Base-by-base conservation (phyloP, 441 rosid species). In the Euphorbia celastroides region DNA sequence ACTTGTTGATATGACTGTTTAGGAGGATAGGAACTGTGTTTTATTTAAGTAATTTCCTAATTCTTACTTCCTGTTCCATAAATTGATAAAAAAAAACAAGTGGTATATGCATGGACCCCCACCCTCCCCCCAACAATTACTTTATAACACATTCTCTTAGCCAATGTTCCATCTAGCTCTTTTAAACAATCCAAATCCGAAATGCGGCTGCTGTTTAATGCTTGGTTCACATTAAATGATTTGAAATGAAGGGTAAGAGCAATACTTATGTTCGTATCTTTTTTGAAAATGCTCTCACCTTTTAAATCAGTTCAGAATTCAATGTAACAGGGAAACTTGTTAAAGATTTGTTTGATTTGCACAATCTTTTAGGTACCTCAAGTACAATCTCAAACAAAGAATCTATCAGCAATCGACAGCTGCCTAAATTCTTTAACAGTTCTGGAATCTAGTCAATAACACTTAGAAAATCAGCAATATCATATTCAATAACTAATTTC, bases 21-120 rank as follows among this genome's bases (percentile, higher is more conserved):
- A 23, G 27, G 30, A 14, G 50, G 64, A 55, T 61, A 59, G 28
- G 34, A 46, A 41, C 17, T 20, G 36, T 36, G 20, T 58, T 57
- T 44, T 62, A 30, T 26, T 52, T 58, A 61, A 59, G 19, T 62
- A 32, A 5, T 17, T 12, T 22, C 46, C n/a, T n/a, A n/a, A n/a
- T n/a, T n/a, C n/a, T n/a, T 32, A 66, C 23, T 66, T 62, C 57
- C 10, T 19, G 50, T 57, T 51, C 61, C 60, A 34, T 23, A 60
- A 13, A 55, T 10, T 31, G 44, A 61, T 57, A 54, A 16, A 17
- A 0, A 11, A 20, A 22, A 26, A 22, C 16, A 31, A 46, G 48
- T 20, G 30, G 44, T n/a, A 26, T 34, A 52, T 34, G 25, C 5
- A n/a, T 28, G 64, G 41, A 50, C 46, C 13, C 50, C 50, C 25